Percentiles rank a stretch among this genome's conserved stretches.
Evolutionary conservation across 1,139 yeast genomes (phyloP).

Genomic region (Diutina pseudorugosa): DNA sequence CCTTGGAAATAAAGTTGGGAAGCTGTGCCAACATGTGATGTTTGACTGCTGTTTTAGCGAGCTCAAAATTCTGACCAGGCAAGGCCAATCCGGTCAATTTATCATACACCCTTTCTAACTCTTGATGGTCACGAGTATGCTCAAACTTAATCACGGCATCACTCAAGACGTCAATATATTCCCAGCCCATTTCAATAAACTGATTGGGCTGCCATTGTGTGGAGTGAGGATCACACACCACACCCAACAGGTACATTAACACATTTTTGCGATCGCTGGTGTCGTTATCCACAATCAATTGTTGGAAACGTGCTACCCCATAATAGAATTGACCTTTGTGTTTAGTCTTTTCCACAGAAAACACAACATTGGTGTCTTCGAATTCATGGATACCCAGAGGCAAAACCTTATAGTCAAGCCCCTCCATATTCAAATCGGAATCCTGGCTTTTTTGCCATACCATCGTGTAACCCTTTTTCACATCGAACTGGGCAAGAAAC

Average conservation of each 20-base stretch:
- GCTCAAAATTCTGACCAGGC: not conserved
- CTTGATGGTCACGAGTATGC: constrained; percentile 11
- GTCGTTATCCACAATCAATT: constrained; percentile 8
- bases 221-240: constrained; percentile 36
- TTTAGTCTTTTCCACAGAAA: constrained; percentile 17
- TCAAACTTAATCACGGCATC: constrained; percentile 28
- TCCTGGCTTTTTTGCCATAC: constrained; percentile 35
- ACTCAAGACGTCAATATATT: constrained; percentile 37
- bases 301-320: constrained; percentile 27
- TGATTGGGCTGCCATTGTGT: constrained; percentile 40
- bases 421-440: constrained; percentile 15
- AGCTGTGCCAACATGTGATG: constrained; percentile 42
- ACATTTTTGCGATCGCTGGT: constrained; percentile 35
- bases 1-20: constrained; percentile 30
- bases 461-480: constrained; percentile 46
- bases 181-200: constrained; percentile 43
- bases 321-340: constrained; percentile 17
- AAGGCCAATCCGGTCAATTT: constrained; percentile 6
- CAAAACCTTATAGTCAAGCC: constrained; percentile 58
- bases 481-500: constrained; percentile 54
- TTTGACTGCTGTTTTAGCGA: not conserved
- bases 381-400: constrained; percentile 80
- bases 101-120: constrained; percentile 14
- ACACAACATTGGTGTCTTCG: constrained; percentile 30
- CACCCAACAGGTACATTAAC: constrained; percentile 54